A percentile compares a stretch with the other conserved stretches of the same genome.
Conservation (phyloP, 305 asterid species). For the Solanum aculeatissimum region DNA sequence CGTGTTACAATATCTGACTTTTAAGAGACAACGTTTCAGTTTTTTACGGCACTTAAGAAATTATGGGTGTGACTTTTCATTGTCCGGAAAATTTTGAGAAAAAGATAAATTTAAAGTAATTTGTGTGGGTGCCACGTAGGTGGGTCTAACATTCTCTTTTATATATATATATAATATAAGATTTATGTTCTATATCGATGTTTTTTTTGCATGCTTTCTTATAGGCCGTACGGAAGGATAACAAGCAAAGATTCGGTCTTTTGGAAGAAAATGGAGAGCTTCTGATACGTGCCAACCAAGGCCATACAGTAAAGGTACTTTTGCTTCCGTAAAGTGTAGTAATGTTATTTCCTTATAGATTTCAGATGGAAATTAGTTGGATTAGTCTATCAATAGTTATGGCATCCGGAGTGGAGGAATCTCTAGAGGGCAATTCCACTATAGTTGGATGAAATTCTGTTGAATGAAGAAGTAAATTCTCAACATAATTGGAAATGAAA, state of each 20-base stretch:
- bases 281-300: constrained; percentile 91
- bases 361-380: neutral
- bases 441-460: neutral
- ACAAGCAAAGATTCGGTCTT: constrained; percentile 76
- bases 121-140: too few relatives aligned
- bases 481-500: neutral
- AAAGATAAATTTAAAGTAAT: too few relatives aligned
- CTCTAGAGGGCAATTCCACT: neutral
- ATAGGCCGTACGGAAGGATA: constrained; percentile 77
- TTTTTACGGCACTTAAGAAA: too few relatives aligned
- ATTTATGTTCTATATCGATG: neutral
- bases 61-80: too few relatives aligned
- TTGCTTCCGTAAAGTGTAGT: neutral
- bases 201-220: neutral
- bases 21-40: too few relatives aligned
- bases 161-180: too few relatives aligned
- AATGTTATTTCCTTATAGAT: neutral
- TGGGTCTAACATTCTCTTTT: too few relatives aligned
- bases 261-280: constrained; percentile 80
- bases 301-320: constrained; percentile 59
- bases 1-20: too few relatives aligned
- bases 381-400: neutral
- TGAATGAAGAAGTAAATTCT: neutral
- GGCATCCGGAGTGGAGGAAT: neutral
- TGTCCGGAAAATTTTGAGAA: too few relatives aligned